Percentiles rank a stretch among this genome's conserved stretches.
These are phyloP conservation scores for Saccharomyces hybrid DNA, from an alignment of 1,139 yeast species.

Conservation along the genomic window DNA sequence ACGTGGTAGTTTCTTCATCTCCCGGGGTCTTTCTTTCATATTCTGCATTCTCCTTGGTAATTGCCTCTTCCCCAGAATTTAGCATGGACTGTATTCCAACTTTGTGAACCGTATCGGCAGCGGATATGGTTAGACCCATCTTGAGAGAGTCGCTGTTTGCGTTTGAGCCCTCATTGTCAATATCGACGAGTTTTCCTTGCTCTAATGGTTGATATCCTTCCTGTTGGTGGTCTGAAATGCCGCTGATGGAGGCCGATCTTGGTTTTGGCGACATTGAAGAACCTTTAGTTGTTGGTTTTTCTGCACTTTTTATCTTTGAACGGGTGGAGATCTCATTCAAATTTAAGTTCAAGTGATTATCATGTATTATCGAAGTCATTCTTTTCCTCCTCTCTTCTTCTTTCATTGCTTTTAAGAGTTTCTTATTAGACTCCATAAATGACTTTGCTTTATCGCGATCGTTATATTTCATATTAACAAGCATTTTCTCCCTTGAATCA, in stretches of 20 bases:
- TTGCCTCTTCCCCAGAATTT: constrained; percentile 8
- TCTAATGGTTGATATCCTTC: background rate
- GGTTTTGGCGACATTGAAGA: constrained; percentile 3
- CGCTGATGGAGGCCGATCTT: background rate
- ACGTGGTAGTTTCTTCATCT: background rate
- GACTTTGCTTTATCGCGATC: constrained; percentile 29
- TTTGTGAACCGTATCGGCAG: constrained; percentile 11
- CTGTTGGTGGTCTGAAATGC: background rate
- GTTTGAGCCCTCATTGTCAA: background rate
- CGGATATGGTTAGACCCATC: background rate
- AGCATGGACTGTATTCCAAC: constrained; percentile 24
- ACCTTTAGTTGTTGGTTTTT: background rate
- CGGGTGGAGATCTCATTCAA: background rate
- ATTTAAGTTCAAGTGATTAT: constrained; percentile 4
- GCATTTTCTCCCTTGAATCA: constrained; percentile 29
- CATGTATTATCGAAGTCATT: constrained; percentile 22
- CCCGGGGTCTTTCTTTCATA: background rate
- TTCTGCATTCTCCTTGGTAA: constrained; percentile 8
- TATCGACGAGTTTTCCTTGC: background rate
- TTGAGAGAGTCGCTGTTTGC: background rate
- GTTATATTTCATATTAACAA: constrained; percentile 30
- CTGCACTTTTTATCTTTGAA: background rate
- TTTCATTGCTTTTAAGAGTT: constrained; percentile 27
- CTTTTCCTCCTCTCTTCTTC: constrained; percentile 30
- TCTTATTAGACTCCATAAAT: constrained; percentile 30